Evolutionary conservation across 2,329 filamentous ascomycete species (phyloP), one percentile per base, ranked within the genome.

Genomic region (Sporothrix pallida): DNA sequence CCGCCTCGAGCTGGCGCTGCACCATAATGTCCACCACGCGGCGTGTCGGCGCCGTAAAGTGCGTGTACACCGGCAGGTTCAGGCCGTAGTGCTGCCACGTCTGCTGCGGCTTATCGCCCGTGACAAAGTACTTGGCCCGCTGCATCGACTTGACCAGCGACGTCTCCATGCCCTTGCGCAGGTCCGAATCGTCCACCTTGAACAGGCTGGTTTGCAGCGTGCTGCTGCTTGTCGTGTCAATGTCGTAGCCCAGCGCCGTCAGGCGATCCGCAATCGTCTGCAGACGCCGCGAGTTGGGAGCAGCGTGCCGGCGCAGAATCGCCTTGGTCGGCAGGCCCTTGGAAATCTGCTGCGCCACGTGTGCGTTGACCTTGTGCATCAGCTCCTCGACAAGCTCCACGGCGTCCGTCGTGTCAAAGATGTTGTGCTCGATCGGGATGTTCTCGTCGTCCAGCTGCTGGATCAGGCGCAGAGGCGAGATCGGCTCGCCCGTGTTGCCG

Each of bases 381-480:
- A 99, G 86, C 84, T 99, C 96, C 82, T 99, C 96, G 62, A 98
- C 93, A 76, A 98, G 89, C 83, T 98, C 95, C 76, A 97, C 94
- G 2, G 95, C 93, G 10, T 91, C 87, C 13, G 93, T 94, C 44
- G 93, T 95, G 81, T 98, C 92, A 80, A 98, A 99, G 76, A 99
- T 93, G 84, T 98, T 99, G 81, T 94, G 90, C 84, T 97, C 94
- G 56, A 98, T 95, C 2, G 95, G 96, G 71, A 98, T 94, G 82
- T 98, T 98, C 86, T 99, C 96, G 78, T 99, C 96, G 78, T 99
- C 96, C 56, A 98, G 88, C 83, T 97, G 95, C 83, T 97, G 94
- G 75, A 98, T 86, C 65, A 99, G 88, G 73, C 96, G 92, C 71
- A 99, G 89, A 56, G 95, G 91, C 48, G 95, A 92, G 78, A 97